Base-by-base conservation (phyloP, 345 rosid genomes). In the Isatis tinctoria region DNA sequence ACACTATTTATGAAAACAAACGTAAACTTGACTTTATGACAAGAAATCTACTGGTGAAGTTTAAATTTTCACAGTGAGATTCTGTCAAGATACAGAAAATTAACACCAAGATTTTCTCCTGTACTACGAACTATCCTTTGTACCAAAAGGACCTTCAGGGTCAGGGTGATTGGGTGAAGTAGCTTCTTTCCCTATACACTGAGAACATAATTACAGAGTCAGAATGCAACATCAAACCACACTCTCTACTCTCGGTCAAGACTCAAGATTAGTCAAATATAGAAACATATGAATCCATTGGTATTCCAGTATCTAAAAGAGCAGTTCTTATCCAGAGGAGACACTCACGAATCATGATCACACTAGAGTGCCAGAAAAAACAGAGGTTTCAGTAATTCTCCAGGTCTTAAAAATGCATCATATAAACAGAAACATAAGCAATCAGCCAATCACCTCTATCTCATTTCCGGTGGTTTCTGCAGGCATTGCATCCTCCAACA, bases 91-190 rank as follows among this genome's bases (percentile, higher is more conserved):
- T 49, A 51, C 3, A 6, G 20, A 35, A 61, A 48, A 11, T 1
- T 16, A 36, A 32, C 30, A 43, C 45, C 48, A 43, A 43, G 1
- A n/a, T 20, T 61, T 7, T 4, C 63, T 10, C 35, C 8, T 45
- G 41, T 43, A 44, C 11, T 26, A 56, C 26, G 44, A 65, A 80
- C 90, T 52, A 65, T 90, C 97, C 96, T 90, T 90, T 16, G 93
- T 93, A 75, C 98, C 98, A 63, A 89, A 90, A 45, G 96, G 96
- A 74, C 98, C 93, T 4, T 35, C 82, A 0, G 97, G 97, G 72
- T 30, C 33, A 30, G 24, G 2, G 24, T 22, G 24, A 22, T 6
- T 4, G 24, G 2, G 24, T 22, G 24, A 22, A 30, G 33, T 6
- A 30, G 6, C 33, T 4, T 90, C 83, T 48, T 89, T 68, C 98